A percentile compares a stretch with the other conserved stretches of the same genome.
These are phyloP conservation scores for Phytophthora fragariae DNA, from an alignment of 352 stramenopile species.

Conservation along the genomic window DNA sequence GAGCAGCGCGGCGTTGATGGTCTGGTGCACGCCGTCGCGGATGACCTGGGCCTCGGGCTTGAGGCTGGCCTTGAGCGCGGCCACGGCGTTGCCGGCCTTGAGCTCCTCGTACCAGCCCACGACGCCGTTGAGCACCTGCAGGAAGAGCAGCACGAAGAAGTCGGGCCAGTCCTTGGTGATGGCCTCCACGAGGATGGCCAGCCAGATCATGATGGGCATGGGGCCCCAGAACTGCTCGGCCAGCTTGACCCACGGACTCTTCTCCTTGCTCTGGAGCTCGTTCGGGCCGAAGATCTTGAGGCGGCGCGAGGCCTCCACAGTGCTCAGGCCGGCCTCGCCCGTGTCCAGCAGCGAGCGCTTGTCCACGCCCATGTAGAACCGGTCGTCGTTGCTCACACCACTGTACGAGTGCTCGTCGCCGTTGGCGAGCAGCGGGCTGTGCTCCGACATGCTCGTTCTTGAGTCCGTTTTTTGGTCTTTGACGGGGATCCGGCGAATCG, in stretches of 20 bases:
- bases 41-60: conserved; percentile 90
- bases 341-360: conserved; percentile 80
- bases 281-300: conserved; percentile 92
- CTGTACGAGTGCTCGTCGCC: conserved; percentile 45
- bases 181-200: conserved; percentile 88
- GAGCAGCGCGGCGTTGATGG: conserved; percentile 89
- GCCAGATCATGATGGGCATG: conserved; percentile 94
- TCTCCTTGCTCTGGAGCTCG: conserved; percentile 70
- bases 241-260: conserved; percentile 64
- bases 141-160: conserved; percentile 75
- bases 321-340: conserved; percentile 76
- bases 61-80: conserved; percentile 87
- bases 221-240: conserved; percentile 78
- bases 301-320: conserved; percentile 71
- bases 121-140: conserved; percentile 73
- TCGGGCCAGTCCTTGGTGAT: conserved; percentile 60
- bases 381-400: conserved; percentile 59
- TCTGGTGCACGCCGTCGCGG: conserved; percentile 89
- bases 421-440: conserved; percentile 66
- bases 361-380: conserved; percentile 85
- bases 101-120: conserved; percentile 84
- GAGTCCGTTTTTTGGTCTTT: not conserved
- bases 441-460: conserved; percentile 46
- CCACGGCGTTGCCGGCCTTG: conserved; percentile 86
- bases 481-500: conserved; percentile 23